Conservation (phyloP, 352 stramenopile genomes). For the Phytophthora cactorum region DNA sequence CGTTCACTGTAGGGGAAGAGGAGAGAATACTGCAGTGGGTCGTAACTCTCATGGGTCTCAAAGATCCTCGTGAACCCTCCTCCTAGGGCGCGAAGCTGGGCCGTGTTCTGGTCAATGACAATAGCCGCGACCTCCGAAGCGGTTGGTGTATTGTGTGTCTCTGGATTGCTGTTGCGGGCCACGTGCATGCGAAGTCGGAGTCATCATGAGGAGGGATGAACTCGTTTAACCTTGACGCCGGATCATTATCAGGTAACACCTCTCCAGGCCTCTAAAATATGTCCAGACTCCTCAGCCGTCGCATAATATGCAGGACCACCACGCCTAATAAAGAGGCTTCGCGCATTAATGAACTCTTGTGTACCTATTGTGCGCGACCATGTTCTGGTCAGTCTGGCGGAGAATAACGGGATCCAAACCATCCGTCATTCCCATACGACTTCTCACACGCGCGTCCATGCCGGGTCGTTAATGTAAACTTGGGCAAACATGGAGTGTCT, state of each 20-base stretch:
- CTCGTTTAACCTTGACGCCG: background rate
- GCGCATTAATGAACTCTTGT: too few species aligned
- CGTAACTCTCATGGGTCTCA: constrained; percentile 4
- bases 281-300: background rate
- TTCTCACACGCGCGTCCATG: background rate
- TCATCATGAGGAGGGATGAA: background rate
- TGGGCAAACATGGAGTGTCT: constrained; percentile 6
- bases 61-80: background rate
- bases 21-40: constrained; percentile 10
- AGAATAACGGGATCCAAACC: too few species aligned
- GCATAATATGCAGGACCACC: background rate
- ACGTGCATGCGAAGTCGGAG: background rate
- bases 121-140: constrained; percentile 7
- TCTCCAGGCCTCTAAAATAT: background rate
- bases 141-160: constrained; percentile 1
- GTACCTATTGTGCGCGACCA: too few species aligned
- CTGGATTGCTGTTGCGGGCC: background rate
- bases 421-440: too few species aligned
- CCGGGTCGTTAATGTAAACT: constrained; percentile 21
- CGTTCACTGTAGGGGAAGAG: constrained; percentile 4
- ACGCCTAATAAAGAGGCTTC: too few species aligned
- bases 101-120: constrained; percentile 3
- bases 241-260: background rate
- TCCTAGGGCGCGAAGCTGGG: background rate
- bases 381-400: too few species aligned